Evolutionary conservation across 2,329 filamentous ascomycete genomes (phyloP), one percentile per base, ranked within the genome.

Genomic region (Arthrobotrys musiformis): DNA sequence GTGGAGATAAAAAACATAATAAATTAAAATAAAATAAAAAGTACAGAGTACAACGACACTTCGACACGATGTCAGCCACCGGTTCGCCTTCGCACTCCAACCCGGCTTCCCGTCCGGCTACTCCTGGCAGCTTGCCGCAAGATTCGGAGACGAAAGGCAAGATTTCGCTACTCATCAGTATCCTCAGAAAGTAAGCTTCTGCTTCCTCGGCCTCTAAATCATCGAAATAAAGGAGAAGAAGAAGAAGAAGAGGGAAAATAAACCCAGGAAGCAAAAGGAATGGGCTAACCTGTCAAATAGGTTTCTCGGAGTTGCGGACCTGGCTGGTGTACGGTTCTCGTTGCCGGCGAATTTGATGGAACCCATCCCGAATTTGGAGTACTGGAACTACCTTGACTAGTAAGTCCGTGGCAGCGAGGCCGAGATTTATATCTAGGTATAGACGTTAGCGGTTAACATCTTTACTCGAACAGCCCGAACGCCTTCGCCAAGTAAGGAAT

Each of bases 301-400:
- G 83, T 98, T 98, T 84, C 93, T 98, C 81, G 95, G 95, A 80
- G 95, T 99, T 70, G 88, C 94, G 80, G 95, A 99, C 85, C 95
- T 99, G 82, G 95, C 95, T 72, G 90, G 93, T 70, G 94, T 98
- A 79, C 92, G 95, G 80, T 99, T 99, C 86, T 98, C 94, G 15
- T 88, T 99, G 61, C 95, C 95, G 22, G 93, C 95, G 61, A 94
- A 98, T 84, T 90, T 99, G 48, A 89, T 99, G 82, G 95, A 99
- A 84, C 95, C 95, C 37, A 96, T 93, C 2, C 95, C 95, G 63
- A 99, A 99, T 84, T 87, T 99, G 89, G 95, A 99, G 86, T 99
- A 98, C 85, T 99, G 95, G 95, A 96, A 96, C 82, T 99, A 99
- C 82, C 87, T 99, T 83, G 95, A 99, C 84, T 89, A 93, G 81